A percentile compares a stretch with the other conserved stretches of the same genome.
Evolutionary conservation across 1,139 yeast species (phyloP).

Genomic region (Lodderomyces pseudojiufengensis): DNA sequence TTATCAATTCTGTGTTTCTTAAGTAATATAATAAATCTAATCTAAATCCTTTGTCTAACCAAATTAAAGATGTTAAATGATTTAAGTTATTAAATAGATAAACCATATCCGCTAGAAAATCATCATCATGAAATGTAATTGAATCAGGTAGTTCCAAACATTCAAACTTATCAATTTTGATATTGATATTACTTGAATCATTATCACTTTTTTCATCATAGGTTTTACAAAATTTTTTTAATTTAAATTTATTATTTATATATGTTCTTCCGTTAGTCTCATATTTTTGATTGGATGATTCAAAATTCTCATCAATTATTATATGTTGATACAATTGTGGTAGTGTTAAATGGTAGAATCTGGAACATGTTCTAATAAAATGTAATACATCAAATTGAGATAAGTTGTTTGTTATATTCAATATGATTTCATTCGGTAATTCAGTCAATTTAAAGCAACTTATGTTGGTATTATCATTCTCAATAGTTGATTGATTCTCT

Average conservation of each 20-base stretch:
- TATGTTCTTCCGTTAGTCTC: constrained; percentile 23
- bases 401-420: constrained; percentile 27
- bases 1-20: constrained; percentile 19
- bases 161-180: constrained; percentile 22
- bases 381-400: constrained; percentile 41
- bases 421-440: constrained; percentile 39
- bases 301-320: constrained; percentile 35
- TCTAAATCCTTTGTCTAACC: constrained; percentile 35
- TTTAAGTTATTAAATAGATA: constrained; percentile 21
- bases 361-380: constrained; percentile 28
- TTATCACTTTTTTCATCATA: constrained; percentile 10
- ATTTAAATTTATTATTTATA: constrained; percentile 33
- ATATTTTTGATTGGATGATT: constrained; percentile 32
- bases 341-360: constrained; percentile 27
- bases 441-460: constrained; percentile 15
- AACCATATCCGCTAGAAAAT: constrained; percentile 18
- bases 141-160: constrained; percentile 35
- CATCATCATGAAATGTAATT: constrained; percentile 29
- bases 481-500: too few relatives aligned
- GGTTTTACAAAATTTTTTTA: constrained; percentile 26
- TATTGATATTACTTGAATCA: constrained; percentile 9
- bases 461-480: too few relatives aligned
- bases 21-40: constrained; percentile 23
- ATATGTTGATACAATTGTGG: constrained; percentile 37
- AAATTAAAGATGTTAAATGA: constrained; percentile 25